Evolutionary conservation across 2,329 filamentous ascomycete species (phyloP), one percentile per base, ranked within the genome.

Genomic region (Orbilia javanica): DNA sequence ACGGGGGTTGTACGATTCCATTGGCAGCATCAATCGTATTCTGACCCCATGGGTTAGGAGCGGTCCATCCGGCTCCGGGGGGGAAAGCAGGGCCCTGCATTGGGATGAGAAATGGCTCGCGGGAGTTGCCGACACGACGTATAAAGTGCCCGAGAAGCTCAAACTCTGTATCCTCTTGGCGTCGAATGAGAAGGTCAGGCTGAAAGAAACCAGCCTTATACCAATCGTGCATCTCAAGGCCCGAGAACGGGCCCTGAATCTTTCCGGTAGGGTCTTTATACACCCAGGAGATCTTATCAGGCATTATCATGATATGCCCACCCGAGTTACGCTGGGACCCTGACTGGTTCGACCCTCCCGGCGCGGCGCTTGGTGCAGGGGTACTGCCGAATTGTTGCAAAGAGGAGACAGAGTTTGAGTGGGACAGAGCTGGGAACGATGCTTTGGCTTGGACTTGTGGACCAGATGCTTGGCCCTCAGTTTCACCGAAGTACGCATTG

Each of bases 161-260:
- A 82, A 97, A 99, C 62, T 99, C 95, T 0, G 88, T 87, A 82
- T 99, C 96, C 83, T 99, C 96, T 4, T 95, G 87, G 83, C 97
- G 97, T 86, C 96, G 97, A 34, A 99, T 96, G 50, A 96, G 90
- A 20, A 99, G 87, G 81, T 99, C 95, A 0, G 95, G 91, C 0
- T 93, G 97, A 85, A 99, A 99, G 86, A 98, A 99, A 53, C 95
- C 94, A 42, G 94, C 95, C 84, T 98, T 98, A 85, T 98, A 99
- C 96, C 96, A 99, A 82, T 99, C 96, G 81, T 99, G 96, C 96
- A 99, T 99, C 84, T 99, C 96, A 62, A 99, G 86, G 0, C 96
- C 96, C 44, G 94, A 97, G 85, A 96, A 99, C 0, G 96, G 96
- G 0, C 96, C 96, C 83, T 99, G 96, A 4, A 93, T 91, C 79